phyloP scores from a whole-genome alignment of 1,284 basidiomycete species.

The Lignosus rhinocerotis region DNA sequence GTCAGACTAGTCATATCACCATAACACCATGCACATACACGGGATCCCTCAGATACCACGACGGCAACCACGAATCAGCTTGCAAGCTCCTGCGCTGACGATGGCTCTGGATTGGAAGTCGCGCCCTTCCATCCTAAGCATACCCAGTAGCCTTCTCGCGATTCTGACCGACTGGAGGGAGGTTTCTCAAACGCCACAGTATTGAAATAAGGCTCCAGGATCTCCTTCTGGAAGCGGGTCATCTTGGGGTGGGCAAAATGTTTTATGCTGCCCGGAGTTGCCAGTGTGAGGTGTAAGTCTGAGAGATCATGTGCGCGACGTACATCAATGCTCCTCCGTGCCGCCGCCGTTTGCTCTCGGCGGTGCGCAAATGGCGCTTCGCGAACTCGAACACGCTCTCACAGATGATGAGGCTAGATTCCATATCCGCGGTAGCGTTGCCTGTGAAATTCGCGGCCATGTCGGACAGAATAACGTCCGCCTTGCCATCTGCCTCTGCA shows the following conservation, averaged over 20 bases:
- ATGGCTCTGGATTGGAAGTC: neutral
- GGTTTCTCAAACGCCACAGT: constrained; percentile 66
- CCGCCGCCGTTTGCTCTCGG: constrained; percentile 40
- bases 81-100: neutral
- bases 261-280: constrained; percentile 54
- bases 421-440: constrained; percentile 57
- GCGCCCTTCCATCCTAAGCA: constrained; percentile 60
- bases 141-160: constrained; percentile 75
- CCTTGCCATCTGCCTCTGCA: constrained; percentile 43
- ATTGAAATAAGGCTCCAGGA: constrained; percentile 58
- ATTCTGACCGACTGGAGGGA: constrained; percentile 63
- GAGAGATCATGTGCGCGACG: constrained; percentile 32
- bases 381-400: constrained; percentile 65
- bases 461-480: constrained; percentile 75
- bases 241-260: constrained; percentile 69
- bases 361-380: constrained; percentile 48
- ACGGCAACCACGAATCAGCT: neutral
- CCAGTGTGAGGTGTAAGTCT: neutral
- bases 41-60: too few species aligned
- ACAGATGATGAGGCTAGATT: constrained; percentile 63
- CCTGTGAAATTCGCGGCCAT: constrained; percentile 78
- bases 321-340: constrained; percentile 68
- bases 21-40: too few species aligned
- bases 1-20: too few species aligned
- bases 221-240: constrained; percentile 51